These are phyloP conservation scores for Barnettozyma siamensis DNA, from an alignment of 805 yeast species.

Conservation along the genomic window DNA sequence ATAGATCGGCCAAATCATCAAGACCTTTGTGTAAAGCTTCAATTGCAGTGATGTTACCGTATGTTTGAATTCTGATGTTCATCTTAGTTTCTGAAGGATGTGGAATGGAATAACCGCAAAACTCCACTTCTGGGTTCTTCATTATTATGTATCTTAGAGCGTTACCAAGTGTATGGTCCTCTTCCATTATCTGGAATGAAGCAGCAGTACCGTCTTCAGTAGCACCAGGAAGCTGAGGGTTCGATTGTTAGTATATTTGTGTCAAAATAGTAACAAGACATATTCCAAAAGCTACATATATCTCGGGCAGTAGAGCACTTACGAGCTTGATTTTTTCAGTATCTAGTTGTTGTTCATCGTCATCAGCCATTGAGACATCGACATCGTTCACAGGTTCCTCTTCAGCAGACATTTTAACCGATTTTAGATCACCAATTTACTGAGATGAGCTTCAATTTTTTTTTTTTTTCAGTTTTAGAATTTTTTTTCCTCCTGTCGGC, in stretches of 20 bases:
- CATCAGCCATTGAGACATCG: conserved; percentile 26
- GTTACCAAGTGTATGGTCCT: conserved; percentile 95
- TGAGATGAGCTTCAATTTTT: conserved; percentile 4
- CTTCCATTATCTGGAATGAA: conserved; percentile 86
- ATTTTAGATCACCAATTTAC: background rate
- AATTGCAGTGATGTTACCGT: conserved; percentile 76
- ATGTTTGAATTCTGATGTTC: conserved; percentile 91
- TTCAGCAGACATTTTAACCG: conserved; percentile 18
- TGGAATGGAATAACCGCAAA: conserved; percentile 97
- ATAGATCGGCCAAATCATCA: conserved; percentile 74
- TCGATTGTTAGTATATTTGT: background rate
- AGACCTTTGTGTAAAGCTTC: conserved; percentile 92
- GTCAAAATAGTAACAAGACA: background rate
- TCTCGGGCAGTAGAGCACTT: background rate
- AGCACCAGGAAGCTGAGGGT: conserved; percentile 61
- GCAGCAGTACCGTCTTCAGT: conserved; percentile 93
- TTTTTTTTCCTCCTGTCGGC: conserved; percentile 4
- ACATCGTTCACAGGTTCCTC: conserved; percentile 18
- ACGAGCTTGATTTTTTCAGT: conserved; percentile 23
- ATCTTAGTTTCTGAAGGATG: conserved; percentile 92
- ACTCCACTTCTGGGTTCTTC: conserved; percentile 97
- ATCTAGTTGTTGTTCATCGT: conserved; percentile 20
- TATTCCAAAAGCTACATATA: too few relatives aligned
- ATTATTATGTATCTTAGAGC: conserved; percentile 89
- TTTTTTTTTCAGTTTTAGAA: background rate